Evolutionary conservation across 805 yeast species (phyloP).

Genomic region (Crinitomyces ghanaensis): DNA sequence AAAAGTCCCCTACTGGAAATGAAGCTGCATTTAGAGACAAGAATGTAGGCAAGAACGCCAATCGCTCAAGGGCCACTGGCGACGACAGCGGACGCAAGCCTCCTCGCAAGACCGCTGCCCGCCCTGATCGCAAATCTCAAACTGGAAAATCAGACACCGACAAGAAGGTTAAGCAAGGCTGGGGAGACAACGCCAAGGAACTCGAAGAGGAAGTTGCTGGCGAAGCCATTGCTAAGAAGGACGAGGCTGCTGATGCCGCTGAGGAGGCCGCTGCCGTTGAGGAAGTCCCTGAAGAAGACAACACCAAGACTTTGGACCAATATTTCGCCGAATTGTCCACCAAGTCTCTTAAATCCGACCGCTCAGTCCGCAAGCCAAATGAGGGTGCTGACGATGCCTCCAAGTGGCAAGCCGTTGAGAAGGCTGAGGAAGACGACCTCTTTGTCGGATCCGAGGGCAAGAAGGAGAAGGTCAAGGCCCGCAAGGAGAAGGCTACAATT

Average conservation of each 20-base stretch:
- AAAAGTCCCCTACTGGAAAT: slow-evolving; percentile 50
- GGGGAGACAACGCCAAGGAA: slow-evolving; percentile 76
- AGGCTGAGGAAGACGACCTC: slow-evolving; percentile 50
- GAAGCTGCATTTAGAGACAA: slow-evolving; percentile 76
- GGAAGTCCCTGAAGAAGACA: slow-evolving; percentile 35
- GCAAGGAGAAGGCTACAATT: slow-evolving; percentile 70
- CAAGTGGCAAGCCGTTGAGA: slow-evolving; percentile 43
- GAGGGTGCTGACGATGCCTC: slow-evolving; percentile 43
- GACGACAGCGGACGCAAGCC: slow-evolving; percentile 40
- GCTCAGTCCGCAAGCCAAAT: slow-evolving; percentile 35
- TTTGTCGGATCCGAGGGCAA: slow-evolving; percentile 47
- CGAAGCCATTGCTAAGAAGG: slow-evolving; percentile 31
- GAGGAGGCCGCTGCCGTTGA: slow-evolving; percentile 31
- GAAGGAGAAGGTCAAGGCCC: slow-evolving; percentile 61
- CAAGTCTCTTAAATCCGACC: slow-evolving; percentile 20
- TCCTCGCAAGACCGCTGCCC: slow-evolving; percentile 36
- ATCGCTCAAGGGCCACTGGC: slow-evolving; percentile 30
- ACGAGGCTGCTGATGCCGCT: slow-evolving; percentile 28
- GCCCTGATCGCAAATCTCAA: slow-evolving; percentile 75
- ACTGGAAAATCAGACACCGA: slow-evolving; percentile 73
- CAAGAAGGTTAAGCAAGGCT: slow-evolving; percentile 74
- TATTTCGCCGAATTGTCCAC: slow-evolving; percentile 54
- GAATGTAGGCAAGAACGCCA: slow-evolving; percentile 54
- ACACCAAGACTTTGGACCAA: slow-evolving; percentile 68
- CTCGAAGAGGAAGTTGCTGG: slow-evolving; percentile 44